phyloP scores from a whole-genome alignment of 306 rosid genomes.

The Glycyrrhiza uralensis region DNA sequence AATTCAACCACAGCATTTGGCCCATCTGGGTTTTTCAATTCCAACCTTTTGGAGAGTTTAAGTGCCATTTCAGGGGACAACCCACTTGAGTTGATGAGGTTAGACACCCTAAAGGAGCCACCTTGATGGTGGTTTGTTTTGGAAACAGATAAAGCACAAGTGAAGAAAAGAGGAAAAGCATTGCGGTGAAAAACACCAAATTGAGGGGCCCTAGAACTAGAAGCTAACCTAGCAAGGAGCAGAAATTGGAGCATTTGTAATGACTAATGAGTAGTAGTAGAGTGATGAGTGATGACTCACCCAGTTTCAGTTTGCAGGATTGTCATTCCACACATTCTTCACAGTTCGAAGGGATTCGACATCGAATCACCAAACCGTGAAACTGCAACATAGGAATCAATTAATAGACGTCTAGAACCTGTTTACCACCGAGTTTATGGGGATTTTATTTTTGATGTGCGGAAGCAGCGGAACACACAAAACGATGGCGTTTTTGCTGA shows the following conservation, averaged over 20 bases:
- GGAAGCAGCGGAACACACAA: too few relatives aligned
- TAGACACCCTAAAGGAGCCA: neutral
- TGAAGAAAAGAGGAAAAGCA: neutral
- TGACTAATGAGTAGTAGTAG: neutral
- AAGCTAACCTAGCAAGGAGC: constrained; percentile 7
- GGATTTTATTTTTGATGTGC: too few relatives aligned
- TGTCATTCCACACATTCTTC: neutral
- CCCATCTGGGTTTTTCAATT: too few relatives aligned
- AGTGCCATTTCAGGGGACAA: constrained; percentile 28
- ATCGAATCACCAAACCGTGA: too few relatives aligned
- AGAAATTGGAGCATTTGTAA: neutral
- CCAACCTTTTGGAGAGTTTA: too few relatives aligned
- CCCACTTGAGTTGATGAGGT: constrained; percentile 25
- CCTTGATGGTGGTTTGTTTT: neutral
- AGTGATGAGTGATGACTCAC: neutral
- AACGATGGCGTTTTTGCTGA: too few relatives aligned
- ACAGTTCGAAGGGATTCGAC: too few relatives aligned
- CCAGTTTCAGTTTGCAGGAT: neutral
- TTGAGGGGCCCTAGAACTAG: neutral
- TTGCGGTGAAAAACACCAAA: neutral
- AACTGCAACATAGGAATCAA: too few relatives aligned
- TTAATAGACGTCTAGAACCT: too few relatives aligned
- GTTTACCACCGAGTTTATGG: too few relatives aligned
- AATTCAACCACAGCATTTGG: too few relatives aligned
- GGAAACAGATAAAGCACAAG: neutral